phyloP scores from a whole-genome alignment of 2,329 filamentous ascomycete species.

The Pseudogymnoascus sp. region DNA sequence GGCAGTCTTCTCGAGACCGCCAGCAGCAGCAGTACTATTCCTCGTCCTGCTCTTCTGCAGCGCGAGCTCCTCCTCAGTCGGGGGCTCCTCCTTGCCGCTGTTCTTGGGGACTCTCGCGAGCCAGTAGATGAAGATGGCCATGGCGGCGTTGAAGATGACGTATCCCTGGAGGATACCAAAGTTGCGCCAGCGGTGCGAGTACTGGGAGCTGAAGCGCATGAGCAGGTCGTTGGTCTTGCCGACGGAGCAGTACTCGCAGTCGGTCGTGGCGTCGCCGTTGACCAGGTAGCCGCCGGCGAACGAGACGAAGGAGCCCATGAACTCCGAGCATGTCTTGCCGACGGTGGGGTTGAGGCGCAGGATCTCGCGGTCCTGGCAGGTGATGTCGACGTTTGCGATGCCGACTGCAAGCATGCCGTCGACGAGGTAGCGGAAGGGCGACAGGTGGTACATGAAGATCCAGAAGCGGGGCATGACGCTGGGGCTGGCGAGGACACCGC shows the following conservation, averaged over 20 bases:
- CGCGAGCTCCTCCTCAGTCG: conserved; percentile 5
- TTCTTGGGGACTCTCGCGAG: conserved; percentile 38
- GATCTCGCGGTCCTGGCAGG: conserved; percentile 62
- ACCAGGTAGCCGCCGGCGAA: conserved; percentile 45
- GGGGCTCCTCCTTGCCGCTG: conserved; percentile 10
- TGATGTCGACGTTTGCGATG: conserved; percentile 56
- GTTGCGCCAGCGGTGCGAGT: conserved; percentile 57
- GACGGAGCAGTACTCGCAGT: conserved; percentile 50
- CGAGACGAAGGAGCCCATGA: conserved; percentile 44
- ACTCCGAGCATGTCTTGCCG: conserved; percentile 51
- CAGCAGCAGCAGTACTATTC: neutral
- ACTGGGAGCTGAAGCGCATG: conserved; percentile 40
- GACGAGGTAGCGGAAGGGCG: conserved; percentile 58
- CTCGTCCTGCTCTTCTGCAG: conserved; percentile 6
- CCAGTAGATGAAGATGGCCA: conserved; percentile 47
- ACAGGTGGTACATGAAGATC: conserved; percentile 59
- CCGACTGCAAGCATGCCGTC: conserved; percentile 62
- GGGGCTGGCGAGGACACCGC: conserved; percentile 61
- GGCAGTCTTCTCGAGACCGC: neutral
- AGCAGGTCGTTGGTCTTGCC: conserved; percentile 45
- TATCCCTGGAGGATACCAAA: conserved; percentile 55
- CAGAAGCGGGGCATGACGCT: conserved; percentile 62
- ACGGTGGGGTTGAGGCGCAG: conserved; percentile 54
- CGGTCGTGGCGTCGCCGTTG: conserved; percentile 37
- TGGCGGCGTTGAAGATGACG: conserved; percentile 45